A percentile compares a stretch with the other conserved stretches of the same genome.
Conservation (phyloP, 2,329 filamentous ascomycete species). For the Xylaria sp. region DNA sequence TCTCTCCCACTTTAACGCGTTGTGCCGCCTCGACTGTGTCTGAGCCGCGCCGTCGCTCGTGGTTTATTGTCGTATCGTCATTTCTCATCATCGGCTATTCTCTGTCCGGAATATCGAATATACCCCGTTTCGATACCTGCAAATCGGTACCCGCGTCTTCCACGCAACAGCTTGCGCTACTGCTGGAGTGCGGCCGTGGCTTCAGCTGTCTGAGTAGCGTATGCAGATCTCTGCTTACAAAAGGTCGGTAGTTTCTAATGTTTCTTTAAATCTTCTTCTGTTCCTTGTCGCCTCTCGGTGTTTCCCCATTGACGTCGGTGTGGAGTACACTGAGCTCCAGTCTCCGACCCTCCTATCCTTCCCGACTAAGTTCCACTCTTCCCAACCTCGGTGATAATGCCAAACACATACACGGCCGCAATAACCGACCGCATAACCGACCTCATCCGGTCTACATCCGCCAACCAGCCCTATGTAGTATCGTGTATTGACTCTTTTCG, state of each 20-base stretch:
- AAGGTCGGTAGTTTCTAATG: constrained; percentile 25
- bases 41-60: neutral
- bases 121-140: neutral
- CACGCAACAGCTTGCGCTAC: neutral
- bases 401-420: constrained; percentile 15
- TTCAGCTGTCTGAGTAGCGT: neutral
- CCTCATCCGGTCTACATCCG: constrained; percentile 27
- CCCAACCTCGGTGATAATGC: constrained; percentile 32
- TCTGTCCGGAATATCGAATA: constrained; percentile 2
- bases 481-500: constrained; percentile 36
- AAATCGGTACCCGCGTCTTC: neutral
- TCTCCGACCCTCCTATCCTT: constrained; percentile 39
- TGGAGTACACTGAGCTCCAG: constrained; percentile 17
- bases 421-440: constrained; percentile 24
- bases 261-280: constrained; percentile 2
- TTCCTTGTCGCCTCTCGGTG: constrained; percentile 7
- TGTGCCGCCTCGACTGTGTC: constrained; percentile 1
- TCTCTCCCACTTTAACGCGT: neutral
- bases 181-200: constrained; percentile 6
- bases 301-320: constrained; percentile 14
- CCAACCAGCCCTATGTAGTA: constrained; percentile 34
- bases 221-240: neutral
- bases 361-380: constrained; percentile 40
- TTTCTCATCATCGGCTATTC: constrained; percentile 9
- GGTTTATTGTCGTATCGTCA: neutral